Conservation (phyloP, 176 grass and related monocot species). For the Bonia amplexicaulis region DNA sequence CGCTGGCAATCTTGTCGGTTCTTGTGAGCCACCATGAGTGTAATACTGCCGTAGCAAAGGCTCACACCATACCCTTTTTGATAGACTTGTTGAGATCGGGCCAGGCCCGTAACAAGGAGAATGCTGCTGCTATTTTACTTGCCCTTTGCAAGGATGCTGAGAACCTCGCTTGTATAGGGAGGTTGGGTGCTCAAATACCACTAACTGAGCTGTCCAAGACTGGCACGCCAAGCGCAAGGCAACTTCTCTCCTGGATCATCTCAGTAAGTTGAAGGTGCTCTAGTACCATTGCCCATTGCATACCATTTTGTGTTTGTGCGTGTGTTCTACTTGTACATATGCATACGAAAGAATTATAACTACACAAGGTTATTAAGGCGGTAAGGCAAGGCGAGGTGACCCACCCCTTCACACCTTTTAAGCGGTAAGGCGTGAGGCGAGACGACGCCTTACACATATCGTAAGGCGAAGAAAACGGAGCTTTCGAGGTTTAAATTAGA, state of each 20-base stretch:
- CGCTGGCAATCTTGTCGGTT: conserved; percentile 78
- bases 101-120: conserved; percentile 90
- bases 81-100: conserved; percentile 80
- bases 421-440: too few relatives aligned
- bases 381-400: too few relatives aligned
- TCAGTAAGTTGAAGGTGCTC: conserved; percentile 81
- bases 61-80: conserved; percentile 68
- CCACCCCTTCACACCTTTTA: too few relatives aligned
- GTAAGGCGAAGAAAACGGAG: too few relatives aligned
- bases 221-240: conserved; percentile 95
- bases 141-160: conserved; percentile 91
- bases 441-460: too few relatives aligned
- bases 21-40: conserved; percentile 91
- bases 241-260: conserved; percentile 85
- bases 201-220: conserved; percentile 81
- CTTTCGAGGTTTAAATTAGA: too few relatives aligned
- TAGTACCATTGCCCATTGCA: conserved; percentile 30
- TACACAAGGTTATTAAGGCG: too few relatives aligned
- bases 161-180: conserved; percentile 80
- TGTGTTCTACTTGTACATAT: conserved; percentile 43
- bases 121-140: conserved; percentile 79
- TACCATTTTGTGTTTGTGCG: conserved; percentile 42
- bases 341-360: conserved; percentile 30
- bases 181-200: conserved; percentile 84
- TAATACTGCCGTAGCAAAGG: conserved; percentile 78